Conservation (phyloP, 306 rosid species). For the Cicer pinnatifidum region DNA sequence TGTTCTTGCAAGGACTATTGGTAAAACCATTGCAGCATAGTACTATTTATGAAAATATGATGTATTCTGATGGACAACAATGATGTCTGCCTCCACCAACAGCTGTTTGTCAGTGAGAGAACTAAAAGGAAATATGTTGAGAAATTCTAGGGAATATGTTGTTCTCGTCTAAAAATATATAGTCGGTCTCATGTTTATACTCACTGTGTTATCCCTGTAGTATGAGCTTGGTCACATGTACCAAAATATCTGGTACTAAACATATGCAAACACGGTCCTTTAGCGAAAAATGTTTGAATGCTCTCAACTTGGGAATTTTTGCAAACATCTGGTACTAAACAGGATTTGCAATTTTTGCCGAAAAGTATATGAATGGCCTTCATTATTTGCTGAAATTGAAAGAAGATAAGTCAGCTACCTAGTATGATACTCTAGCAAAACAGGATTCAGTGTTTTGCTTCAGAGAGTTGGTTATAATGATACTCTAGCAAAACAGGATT, state of each 20-base stretch:
- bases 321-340: too few species aligned
- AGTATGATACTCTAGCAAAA: constrained; percentile 17
- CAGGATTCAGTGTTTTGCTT: constrained; percentile 25
- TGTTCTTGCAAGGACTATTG: constrained; percentile 95
- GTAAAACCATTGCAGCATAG: constrained; percentile 45
- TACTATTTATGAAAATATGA: not conserved
- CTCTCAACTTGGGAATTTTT: constrained; percentile 12
- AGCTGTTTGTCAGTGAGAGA: constrained; percentile 9
- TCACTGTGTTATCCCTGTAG: too few species aligned
- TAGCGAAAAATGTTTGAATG: not conserved
- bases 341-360: constrained; percentile 19
- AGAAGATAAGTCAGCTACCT: not conserved
- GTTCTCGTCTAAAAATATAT: too few species aligned
- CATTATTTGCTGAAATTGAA: not conserved
- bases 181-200: too few species aligned
- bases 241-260: too few species aligned
- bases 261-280: not conserved
- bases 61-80: constrained; percentile 32
- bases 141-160: constrained; percentile 22
- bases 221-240: too few species aligned
- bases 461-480: not conserved
- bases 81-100: constrained; percentile 27
- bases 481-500: constrained; percentile 5
- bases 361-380: constrained; percentile 12
- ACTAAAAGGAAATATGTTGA: constrained; percentile 29